These are phyloP conservation scores for Middelhovenomyces tepae DNA, from an alignment of 805 yeast genomes.

Conservation along the genomic window DNA sequence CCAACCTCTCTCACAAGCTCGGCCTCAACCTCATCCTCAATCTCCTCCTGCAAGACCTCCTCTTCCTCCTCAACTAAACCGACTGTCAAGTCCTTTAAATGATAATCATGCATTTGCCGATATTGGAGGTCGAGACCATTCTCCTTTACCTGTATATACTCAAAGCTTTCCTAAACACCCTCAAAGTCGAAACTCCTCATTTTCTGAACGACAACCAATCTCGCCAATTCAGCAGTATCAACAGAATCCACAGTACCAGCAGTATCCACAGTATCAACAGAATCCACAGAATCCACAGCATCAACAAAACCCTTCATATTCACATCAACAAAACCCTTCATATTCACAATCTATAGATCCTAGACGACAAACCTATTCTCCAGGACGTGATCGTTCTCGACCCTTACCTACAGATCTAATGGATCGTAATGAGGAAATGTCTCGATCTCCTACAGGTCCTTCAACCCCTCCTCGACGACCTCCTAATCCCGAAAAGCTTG, in stretches of 20 bases:
- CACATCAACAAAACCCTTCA: conserved; percentile 4
- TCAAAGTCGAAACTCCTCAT: conserved; percentile 2
- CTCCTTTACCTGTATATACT: conserved; percentile 1
- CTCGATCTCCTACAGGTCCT: conserved; percentile 4
- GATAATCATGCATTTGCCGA: background rate
- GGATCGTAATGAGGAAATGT: conserved; percentile 1
- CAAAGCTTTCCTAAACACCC: no score
- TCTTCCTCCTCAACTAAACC: conserved; percentile 6
- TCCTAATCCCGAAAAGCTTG: conserved; percentile 31
- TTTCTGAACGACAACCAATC: conserved; percentile 1
- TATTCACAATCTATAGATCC: conserved; percentile 3
- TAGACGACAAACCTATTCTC: background rate
- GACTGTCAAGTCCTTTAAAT: conserved; percentile 1
- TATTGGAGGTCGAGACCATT: background rate
- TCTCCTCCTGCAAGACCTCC: conserved; percentile 5
- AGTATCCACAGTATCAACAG: conserved; percentile 8
- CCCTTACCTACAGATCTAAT: conserved; percentile 1
- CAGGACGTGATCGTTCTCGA: no score
- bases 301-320: conserved; percentile 1
- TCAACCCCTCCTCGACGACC: conserved; percentile 30
- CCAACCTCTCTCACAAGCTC: conserved; percentile 8
- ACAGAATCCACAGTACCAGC: conserved; percentile 6
- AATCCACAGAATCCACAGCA: conserved; percentile 1
- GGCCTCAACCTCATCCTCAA: conserved; percentile 8
- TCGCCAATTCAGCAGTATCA: conserved; percentile 3